phyloP scores from a whole-genome alignment of 768 basidiomycete species.

The Amanita jacksonii region DNA sequence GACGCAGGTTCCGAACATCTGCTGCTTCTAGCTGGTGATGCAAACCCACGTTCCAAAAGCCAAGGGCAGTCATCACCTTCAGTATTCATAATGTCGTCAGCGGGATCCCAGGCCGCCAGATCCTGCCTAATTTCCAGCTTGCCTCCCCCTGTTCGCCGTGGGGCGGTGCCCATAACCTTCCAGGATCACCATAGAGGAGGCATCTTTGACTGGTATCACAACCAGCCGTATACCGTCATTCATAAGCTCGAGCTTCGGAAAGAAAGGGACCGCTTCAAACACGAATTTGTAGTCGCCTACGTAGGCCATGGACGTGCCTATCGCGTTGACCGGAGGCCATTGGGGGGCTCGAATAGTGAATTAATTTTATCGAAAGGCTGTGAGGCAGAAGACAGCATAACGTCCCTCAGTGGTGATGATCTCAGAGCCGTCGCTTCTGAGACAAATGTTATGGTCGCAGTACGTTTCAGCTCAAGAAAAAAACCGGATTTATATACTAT shows the following conservation, averaged over 20 bases:
- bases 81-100: no score
- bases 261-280: background rate
- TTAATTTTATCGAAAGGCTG: background rate
- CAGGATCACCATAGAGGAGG: background rate
- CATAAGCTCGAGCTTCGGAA: background rate
- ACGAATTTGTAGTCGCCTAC: no score
- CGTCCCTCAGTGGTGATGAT: background rate
- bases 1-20: no score
- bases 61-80: no score
- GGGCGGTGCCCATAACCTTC: no score
- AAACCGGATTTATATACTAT: background rate
- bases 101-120: no score
- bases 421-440: background rate
- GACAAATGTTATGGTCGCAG: background rate
- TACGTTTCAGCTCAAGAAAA: background rate
- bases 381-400: conserved; percentile 2
- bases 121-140: no score
- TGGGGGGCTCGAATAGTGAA: background rate
- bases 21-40: no score
- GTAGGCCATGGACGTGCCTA: background rate
- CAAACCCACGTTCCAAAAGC: no score
- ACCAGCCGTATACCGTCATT: background rate
- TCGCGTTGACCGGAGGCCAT: background rate
- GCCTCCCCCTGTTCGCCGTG: no score
- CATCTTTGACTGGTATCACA: background rate